phyloP scores from a whole-genome alignment of 805 yeast species.

The Kuraishia capsulata region DNA sequence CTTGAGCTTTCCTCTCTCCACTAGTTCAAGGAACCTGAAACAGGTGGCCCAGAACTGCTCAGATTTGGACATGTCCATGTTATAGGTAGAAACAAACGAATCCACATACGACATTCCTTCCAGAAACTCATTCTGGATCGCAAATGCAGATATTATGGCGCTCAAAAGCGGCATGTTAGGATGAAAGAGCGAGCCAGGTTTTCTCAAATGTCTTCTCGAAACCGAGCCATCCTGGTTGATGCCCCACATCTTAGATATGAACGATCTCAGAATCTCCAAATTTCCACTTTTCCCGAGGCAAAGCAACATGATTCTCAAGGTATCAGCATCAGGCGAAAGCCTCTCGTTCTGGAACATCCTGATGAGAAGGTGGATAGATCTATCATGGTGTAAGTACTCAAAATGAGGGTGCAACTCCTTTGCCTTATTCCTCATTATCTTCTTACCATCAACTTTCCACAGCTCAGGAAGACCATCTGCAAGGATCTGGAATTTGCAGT shows the following conservation, averaged over 20 bases:
- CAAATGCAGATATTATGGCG: constrained; percentile 19
- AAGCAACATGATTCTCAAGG: constrained; percentile 12
- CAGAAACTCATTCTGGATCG: constrained; percentile 17
- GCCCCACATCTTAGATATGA: constrained; percentile 19
- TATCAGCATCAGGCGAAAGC: constrained; percentile 1
- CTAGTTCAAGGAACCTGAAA: constrained; percentile 15
- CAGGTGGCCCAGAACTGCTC: constrained; percentile 17
- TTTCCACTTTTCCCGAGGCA: constrained; percentile 19
- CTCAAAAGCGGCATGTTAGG: constrained; percentile 17
- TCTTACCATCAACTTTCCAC: neutral
- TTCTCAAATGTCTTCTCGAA: neutral
- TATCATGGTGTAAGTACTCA: constrained; percentile 1
- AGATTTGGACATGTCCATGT: constrained; percentile 9
- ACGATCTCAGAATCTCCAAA: constrained; percentile 12
- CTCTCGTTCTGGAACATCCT: neutral
- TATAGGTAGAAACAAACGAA: constrained; percentile 13
- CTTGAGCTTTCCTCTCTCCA: constrained; percentile 11
- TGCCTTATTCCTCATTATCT: neutral
- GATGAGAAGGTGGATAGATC: neutral
- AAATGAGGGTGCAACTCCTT: neutral
- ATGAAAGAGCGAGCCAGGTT: constrained; percentile 6
- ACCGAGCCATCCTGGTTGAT: constrained; percentile 6
- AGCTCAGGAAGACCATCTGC: constrained; percentile 1
- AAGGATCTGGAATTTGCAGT: constrained; percentile 1
- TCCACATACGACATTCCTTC: constrained; percentile 18